Evolutionary conservation across 176 grass and related monocot species (phyloP).

Genomic region (Ananas comosus): DNA sequence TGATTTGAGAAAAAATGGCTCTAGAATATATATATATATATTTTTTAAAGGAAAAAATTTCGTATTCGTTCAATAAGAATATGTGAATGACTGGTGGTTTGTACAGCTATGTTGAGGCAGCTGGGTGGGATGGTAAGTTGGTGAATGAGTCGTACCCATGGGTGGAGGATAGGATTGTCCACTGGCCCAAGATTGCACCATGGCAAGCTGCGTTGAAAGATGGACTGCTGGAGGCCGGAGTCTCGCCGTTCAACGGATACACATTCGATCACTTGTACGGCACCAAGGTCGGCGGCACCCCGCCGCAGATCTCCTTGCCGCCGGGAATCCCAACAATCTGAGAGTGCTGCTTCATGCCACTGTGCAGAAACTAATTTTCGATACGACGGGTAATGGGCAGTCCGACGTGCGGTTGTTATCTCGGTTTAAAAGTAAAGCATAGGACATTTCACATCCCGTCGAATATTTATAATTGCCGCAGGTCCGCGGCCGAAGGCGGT

Average conservation of each 20-base stretch:
- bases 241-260: constrained; percentile 80
- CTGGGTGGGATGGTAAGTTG: constrained; percentile 58
- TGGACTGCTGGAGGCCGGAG: constrained; percentile 57
- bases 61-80: neutral
- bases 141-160: constrained; percentile 76
- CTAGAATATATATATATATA: too few relatives aligned
- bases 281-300: constrained; percentile 79
- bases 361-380: constrained; percentile 55
- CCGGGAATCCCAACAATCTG: constrained; percentile 49
- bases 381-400: constrained; percentile 27
- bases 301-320: constrained; percentile 65
- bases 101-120: constrained; percentile 49
- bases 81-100: constrained; percentile 1
- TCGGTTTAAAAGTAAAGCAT: too few relatives aligned
- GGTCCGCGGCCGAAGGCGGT: constrained; percentile 37
- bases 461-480: constrained; percentile 12
- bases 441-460: neutral
- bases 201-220: constrained; percentile 62
- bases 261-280: constrained; percentile 67
- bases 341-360: constrained; percentile 66
- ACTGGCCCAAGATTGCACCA: constrained; percentile 72
- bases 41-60: too few relatives aligned
- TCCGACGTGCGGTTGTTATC: too few relatives aligned
- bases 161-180: constrained; percentile 61
- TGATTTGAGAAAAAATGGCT: too few relatives aligned